A percentile compares a stretch with the other conserved stretches of the same genome.
Conservation (phyloP, 1,284 basidiomycete genomes). For the Microbotryum silenes-acaulis region DNA sequence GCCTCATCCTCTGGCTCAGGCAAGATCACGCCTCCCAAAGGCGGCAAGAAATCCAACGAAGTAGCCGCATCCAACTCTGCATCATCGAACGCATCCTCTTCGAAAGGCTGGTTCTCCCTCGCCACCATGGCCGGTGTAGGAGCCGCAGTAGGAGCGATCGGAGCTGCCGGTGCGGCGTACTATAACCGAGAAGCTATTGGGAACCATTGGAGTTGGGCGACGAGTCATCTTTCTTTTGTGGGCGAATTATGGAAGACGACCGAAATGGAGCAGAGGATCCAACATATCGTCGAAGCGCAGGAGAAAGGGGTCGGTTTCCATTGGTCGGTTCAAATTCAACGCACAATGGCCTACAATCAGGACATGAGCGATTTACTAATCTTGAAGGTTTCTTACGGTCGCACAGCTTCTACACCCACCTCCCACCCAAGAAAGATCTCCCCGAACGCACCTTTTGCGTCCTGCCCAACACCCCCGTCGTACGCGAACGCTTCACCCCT, state of each 20-base stretch:
- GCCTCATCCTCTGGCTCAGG: neutral
- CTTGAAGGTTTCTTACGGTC: neutral
- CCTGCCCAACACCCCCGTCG: conserved; percentile 5
- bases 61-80: neutral
- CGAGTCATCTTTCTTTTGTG: conserved; percentile 29
- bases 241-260: conserved; percentile 30
- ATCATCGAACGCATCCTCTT: neutral
- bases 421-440: conserved; percentile 4
- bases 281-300: conserved; percentile 4
- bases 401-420: conserved; percentile 28
- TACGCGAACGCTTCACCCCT: conserved; percentile 15
- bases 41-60: neutral
- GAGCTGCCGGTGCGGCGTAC: conserved; percentile 21
- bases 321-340: conserved; percentile 10
- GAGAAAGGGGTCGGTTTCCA: conserved; percentile 26
- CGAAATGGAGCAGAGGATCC: conserved; percentile 18
- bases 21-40: neutral
- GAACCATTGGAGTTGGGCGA: conserved; percentile 26
- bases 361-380: no score
- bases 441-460: conserved; percentile 25
- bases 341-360: neutral
- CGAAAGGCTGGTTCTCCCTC: conserved; percentile 6
- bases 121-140: conserved; percentile 3
- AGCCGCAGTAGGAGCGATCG: conserved; percentile 9
- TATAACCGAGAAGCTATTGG: conserved; percentile 21